Evolutionary conservation across 257 asterid species (phyloP), one percentile per base, ranked within the genome.

Genomic region (Fraxinus americana): DNA sequence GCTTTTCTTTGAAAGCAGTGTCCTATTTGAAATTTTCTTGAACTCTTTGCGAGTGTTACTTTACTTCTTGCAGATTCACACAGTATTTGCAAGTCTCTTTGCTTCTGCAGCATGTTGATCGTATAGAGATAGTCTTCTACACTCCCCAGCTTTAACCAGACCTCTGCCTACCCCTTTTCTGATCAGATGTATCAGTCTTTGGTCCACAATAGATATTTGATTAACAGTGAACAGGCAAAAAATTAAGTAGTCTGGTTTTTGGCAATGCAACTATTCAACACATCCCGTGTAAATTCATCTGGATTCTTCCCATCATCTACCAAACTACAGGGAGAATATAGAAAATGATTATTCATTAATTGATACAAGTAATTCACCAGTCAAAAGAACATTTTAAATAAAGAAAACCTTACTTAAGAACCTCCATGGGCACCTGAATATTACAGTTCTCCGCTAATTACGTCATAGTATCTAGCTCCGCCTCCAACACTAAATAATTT

Each of bases 231-330:
- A n/a, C n/a, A n/a, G n/a, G n/a, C n/a, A n/a, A n/a, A n/a, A n/a
- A n/a, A n/a, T n/a, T n/a, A n/a, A 39, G 45, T 39, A 39, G 9
- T 39, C 45, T 39, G 13, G 13, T 39, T 39, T 39, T 39, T 39
- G 45, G 45, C 45, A 39, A 39, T 39, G 45, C 45, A 39, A 39
- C 45, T 39, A 39, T 39, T 39, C 45, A 39, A 39, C 13, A 39
- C 45, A 39, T 39, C 45, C 45, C 92, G 84, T 0, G 97, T 92
- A 39, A 39, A 39, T 9, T 39, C 45, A 39, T 39, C 13, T 39
- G 45, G 45, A 39, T 39, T 39, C 45, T 39, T 92, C 87, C 99
- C 97, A 72, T 96, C 98, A 85, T 96, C 99, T 38, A 96, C 91
- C 84, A 96, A 89, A 86, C 97, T 96, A 70, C 77, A 87, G 23